A percentile compares a stretch with the other conserved stretches of the same genome.
These are phyloP conservation scores for Geotrichum bryndzae DNA, from an alignment of 1,139 yeast species.

Conservation along the genomic window DNA sequence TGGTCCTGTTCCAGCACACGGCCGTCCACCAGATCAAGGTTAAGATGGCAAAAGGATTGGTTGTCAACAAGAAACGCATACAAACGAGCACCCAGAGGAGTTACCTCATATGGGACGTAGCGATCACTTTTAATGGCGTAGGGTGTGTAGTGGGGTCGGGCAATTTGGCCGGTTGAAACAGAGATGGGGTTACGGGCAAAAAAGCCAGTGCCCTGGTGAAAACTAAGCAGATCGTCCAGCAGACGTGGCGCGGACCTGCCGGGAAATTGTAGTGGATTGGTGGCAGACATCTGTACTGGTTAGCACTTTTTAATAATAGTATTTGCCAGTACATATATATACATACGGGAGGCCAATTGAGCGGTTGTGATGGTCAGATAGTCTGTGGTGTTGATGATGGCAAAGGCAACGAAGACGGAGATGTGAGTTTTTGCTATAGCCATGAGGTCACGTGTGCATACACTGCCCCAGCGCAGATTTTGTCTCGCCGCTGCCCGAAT, in stretches of 20 bases:
- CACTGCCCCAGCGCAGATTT: not conserved
- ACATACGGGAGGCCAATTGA: not conserved
- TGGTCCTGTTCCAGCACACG: conserved; percentile 8
- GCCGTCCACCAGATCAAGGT: conserved; percentile 5
- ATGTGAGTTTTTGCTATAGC: not conserved
- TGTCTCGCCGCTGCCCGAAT: not conserved
- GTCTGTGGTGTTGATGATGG: not conserved
- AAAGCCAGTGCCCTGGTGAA: conserved; percentile 18
- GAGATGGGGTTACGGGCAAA: conserved; percentile 22
- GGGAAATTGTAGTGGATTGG: conserved; percentile 16
- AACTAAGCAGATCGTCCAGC: conserved; percentile 24
- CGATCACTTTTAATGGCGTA: conserved; percentile 1
- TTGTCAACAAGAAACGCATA: conserved; percentile 5
- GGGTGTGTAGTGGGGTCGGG: conserved; percentile 8
- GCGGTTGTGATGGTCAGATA: not conserved
- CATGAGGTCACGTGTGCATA: not conserved
- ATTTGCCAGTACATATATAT: not conserved
- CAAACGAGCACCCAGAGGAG: conserved; percentile 8
- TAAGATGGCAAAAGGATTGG: conserved; percentile 6
- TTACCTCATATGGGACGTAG: not conserved
- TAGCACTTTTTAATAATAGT: not conserved
- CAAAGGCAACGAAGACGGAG: not conserved
- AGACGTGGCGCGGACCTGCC: conserved; percentile 28
- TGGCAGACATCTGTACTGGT: not conserved
- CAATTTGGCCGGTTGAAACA: conserved; percentile 17